phyloP scores from a whole-genome alignment of 2,329 filamentous ascomycete species.

The Nannizzia gypsea region DNA sequence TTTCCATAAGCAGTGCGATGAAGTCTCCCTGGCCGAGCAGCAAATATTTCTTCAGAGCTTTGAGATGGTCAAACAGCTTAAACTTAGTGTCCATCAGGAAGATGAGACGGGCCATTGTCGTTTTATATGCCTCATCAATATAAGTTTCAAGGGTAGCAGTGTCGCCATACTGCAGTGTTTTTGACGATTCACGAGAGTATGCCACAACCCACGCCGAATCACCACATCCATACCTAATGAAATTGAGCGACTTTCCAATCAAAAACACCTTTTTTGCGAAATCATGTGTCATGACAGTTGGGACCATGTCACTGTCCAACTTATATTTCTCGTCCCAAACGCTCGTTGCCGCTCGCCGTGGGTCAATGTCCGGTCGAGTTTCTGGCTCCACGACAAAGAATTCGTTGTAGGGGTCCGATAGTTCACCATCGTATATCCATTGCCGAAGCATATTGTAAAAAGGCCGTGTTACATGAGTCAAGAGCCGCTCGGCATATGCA shows the following conservation, averaged over 20 bases:
- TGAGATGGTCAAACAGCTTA: slow-evolving; percentile 81
- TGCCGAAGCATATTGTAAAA: slow-evolving; percentile 94
- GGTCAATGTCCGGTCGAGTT: slow-evolving; percentile 39
- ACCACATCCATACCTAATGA: slow-evolving; percentile 88
- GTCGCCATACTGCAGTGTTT: slow-evolving; percentile 84
- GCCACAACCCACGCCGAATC: slow-evolving; percentile 92
- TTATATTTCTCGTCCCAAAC: slow-evolving; percentile 99
- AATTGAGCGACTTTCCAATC: slow-evolving; percentile 95
- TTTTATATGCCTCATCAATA: slow-evolving; percentile 96
- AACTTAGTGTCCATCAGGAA: slow-evolving; percentile 92
- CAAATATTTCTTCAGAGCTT: slow-evolving; percentile 87
- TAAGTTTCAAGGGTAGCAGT: slow-evolving; percentile 81
- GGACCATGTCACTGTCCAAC: slow-evolving; percentile 72
- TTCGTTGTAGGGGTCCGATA: slow-evolving; percentile 89
- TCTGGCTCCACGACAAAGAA: slow-evolving; percentile 89
- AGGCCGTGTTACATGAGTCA: slow-evolving; percentile 76
- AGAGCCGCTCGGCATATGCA: slow-evolving; percentile 78
- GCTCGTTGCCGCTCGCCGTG: slow-evolving; percentile 54
- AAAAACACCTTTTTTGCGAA: slow-evolving; percentile 95
- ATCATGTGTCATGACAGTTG: slow-evolving; percentile 81
- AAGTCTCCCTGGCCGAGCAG: slow-evolving; percentile 94
- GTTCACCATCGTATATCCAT: slow-evolving; percentile 97
- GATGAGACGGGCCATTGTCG: slow-evolving; percentile 90
- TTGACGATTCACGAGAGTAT: slow-evolving; percentile 86
- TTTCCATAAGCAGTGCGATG: slow-evolving; percentile 94